Evolutionary conservation across 495 filamentous ascomycete species (phyloP).

Genomic region (Penicillium chermesinum): DNA sequence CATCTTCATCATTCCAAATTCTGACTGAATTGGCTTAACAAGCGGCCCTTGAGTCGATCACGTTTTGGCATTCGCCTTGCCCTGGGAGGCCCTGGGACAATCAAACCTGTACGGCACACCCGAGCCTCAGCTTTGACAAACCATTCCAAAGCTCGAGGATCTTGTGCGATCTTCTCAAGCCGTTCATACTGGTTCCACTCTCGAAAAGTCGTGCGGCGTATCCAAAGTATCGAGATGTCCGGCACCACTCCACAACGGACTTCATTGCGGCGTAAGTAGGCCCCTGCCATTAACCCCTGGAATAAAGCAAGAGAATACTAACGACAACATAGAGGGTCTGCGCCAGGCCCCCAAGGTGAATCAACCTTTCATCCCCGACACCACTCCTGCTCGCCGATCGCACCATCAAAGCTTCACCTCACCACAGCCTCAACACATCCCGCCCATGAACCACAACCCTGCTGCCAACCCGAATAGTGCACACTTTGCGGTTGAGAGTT

Average conservation of each 20-base stretch:
- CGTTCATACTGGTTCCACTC: not conserved
- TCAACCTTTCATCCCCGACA: constrained; percentile 45
- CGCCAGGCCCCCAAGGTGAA: constrained; percentile 44
- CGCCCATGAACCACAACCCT: constrained; percentile 26
- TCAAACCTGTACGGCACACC: too few species aligned
- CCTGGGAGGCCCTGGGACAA: too few species aligned
- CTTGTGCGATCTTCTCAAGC: too few species aligned
- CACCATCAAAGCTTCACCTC: constrained; percentile 31
- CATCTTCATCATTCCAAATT: too few species aligned
- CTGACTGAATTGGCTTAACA: too few species aligned
- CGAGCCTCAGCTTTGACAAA: too few species aligned
- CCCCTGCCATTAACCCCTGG: not conserved
- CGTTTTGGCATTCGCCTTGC: too few species aligned
- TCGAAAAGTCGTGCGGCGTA: not conserved
- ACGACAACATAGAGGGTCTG: constrained; percentile 35
- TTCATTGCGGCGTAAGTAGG: constrained; percentile 23
- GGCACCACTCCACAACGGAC: constrained; percentile 22
- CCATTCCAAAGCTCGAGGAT: too few species aligned
- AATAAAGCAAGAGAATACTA: too few species aligned
- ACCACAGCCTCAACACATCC: constrained; percentile 27
- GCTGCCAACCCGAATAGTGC: constrained; percentile 28
- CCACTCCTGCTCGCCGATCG: constrained; percentile 37
- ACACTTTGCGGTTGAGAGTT: constrained; percentile 28
- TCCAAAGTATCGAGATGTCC: constrained; percentile 17
- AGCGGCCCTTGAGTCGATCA: too few species aligned